Evolutionary conservation across 73 alveolate genomes (phyloP).

Genomic region (Paramecium pentaurelia): DNA sequence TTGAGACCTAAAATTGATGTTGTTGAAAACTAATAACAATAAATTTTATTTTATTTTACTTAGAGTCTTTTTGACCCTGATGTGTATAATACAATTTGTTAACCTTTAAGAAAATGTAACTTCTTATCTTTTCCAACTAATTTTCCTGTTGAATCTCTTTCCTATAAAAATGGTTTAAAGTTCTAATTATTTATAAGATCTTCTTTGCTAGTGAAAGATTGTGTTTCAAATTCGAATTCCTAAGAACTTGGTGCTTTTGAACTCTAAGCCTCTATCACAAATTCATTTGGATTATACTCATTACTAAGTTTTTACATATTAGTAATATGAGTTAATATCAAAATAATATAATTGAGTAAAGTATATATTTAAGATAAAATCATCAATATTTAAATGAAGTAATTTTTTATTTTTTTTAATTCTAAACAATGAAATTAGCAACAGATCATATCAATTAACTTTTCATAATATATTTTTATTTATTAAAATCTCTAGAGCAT

Average conservation of each 20-base stretch:
- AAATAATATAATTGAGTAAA: not conserved
- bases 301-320: not conserved
- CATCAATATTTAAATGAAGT: not conserved
- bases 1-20: not conserved
- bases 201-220: constrained; percentile 30
- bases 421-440: not conserved
- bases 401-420: not conserved
- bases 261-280: not conserved
- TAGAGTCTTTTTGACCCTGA: not conserved
- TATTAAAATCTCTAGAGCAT: not conserved
- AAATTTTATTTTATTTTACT: not conserved
- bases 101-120: constrained; percentile 3
- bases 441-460: not conserved
- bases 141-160: constrained; percentile 42
- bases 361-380: not conserved
- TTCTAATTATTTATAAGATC: not conserved
- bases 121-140: not conserved
- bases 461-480: not conserved
- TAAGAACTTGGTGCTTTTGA: constrained; percentile 36
- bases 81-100: not conserved
- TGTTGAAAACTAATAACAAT: not conserved
- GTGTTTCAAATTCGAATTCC: constrained; percentile 16
- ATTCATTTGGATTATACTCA: not conserved
- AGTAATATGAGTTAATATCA: not conserved
- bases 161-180: constrained; percentile 31